A percentile compares a stretch with the other conserved stretches of the same genome.
These are phyloP conservation scores for Pythium phragmitis DNA, from an alignment of 352 stramenopile species.

Conservation along the genomic window DNA sequence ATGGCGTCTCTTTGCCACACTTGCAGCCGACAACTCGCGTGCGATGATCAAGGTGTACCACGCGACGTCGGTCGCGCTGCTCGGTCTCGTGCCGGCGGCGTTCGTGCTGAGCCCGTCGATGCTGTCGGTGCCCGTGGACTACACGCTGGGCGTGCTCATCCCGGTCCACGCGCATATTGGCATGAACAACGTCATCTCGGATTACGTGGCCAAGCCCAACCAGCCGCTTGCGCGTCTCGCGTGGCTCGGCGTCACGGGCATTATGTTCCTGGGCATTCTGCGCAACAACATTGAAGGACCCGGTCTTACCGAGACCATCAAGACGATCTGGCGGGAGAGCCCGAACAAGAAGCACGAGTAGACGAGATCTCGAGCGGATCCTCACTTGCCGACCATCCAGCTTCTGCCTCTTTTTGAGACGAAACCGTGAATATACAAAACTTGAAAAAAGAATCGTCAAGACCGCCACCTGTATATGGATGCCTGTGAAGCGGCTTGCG, in stretches of 20 bases:
- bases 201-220: constrained; percentile 91
- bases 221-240: constrained; percentile 57
- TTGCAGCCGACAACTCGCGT: constrained; percentile 70
- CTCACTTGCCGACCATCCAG: neutral
- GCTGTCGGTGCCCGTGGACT: constrained; percentile 70
- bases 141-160: constrained; percentile 80
- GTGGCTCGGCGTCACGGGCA: constrained; percentile 68
- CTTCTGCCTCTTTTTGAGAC: constrained; percentile 1
- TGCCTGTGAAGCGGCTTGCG: no score
- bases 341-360: constrained; percentile 65
- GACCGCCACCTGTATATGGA: no score
- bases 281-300: constrained; percentile 83
- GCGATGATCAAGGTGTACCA: constrained; percentile 68
- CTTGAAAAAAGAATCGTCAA: constrained; percentile 6
- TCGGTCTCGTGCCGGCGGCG: constrained; percentile 62
- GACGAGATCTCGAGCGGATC: neutral
- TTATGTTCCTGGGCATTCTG: constrained; percentile 83
- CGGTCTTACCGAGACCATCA: constrained; percentile 85
- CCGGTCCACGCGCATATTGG: constrained; percentile 91
- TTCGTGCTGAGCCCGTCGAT: constrained; percentile 78
- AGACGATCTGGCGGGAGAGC: constrained; percentile 82
- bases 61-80: constrained; percentile 51
- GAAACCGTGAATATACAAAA: constrained; percentile 14
- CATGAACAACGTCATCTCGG: constrained; percentile 93
- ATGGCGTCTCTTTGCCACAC: neutral